These are phyloP conservation scores for Lactuca sativa DNA, from an alignment of 129 eudicot species.

Conservation along the genomic window DNA sequence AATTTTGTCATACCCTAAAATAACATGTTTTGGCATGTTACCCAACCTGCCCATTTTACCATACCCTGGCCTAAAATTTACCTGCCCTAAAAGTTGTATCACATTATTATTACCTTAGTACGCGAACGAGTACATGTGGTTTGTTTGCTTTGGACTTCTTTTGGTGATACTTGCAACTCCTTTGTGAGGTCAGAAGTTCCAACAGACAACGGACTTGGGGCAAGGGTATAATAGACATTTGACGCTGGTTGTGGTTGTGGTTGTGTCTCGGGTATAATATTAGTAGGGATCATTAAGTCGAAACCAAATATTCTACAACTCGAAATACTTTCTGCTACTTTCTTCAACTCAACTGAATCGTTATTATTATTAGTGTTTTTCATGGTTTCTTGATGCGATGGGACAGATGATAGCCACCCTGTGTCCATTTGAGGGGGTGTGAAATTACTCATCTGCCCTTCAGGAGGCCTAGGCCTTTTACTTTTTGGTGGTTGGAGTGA, in stretches of 20 bases:
- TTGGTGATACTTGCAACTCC: conserved; percentile 52
- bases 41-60: not conserved
- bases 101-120: conserved; percentile 58
- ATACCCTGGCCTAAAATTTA: too few relatives aligned
- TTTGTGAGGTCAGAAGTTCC: conserved; percentile 59
- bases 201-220: conserved; percentile 37
- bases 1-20: not conserved
- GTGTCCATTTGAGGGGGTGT: conserved; percentile 31
- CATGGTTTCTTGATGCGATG: conserved; percentile 26
- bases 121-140: conserved; percentile 63
- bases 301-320: conserved; percentile 40
- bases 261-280: conserved; percentile 22
- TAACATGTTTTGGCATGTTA: too few relatives aligned
- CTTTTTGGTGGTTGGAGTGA: conserved; percentile 28
- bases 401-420: conserved; percentile 39
- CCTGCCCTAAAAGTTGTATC: not conserved
- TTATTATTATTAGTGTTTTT: conserved; percentile 26
- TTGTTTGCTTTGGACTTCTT: conserved; percentile 75
- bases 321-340: conserved; percentile 21
- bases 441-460: conserved; percentile 44
- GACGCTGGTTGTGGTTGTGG: conserved; percentile 28
- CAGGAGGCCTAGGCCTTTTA: conserved; percentile 37
- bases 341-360: conserved; percentile 19
- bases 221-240: conserved; percentile 11
- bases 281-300: conserved; percentile 33